These are phyloP conservation scores for Moesziomyces parantarcticus DNA, from an alignment of 1,284 basidiomycete species.

Conservation along the genomic window DNA sequence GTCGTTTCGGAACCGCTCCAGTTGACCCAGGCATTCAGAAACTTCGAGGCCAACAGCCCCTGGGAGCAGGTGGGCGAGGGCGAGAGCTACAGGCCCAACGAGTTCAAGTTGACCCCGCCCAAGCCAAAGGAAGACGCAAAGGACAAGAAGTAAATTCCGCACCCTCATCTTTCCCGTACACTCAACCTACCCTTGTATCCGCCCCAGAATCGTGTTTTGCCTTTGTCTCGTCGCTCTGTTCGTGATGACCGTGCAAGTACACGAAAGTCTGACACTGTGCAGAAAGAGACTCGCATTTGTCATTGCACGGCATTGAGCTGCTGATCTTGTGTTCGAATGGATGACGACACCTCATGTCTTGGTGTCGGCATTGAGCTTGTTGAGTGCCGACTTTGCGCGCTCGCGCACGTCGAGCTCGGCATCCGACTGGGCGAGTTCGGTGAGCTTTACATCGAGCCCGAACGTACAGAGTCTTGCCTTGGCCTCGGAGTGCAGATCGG, in stretches of 20 bases:
- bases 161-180: neutral
- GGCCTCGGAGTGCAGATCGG: constrained; percentile 22
- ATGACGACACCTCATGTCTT: constrained; percentile 2
- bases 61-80: constrained; percentile 98
- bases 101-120: constrained; percentile 69
- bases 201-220: neutral
- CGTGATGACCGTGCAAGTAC: neutral
- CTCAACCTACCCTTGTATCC: neutral
- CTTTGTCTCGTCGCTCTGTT: neutral
- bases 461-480: constrained; percentile 28
- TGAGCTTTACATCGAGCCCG: constrained; percentile 35
- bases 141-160: constrained; percentile 56
- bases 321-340: neutral
- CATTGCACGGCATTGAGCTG: neutral
- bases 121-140: constrained; percentile 68
- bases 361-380: constrained; percentile 21
- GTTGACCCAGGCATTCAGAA: constrained; percentile 96
- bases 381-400: constrained; percentile 35
- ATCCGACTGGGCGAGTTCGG: constrained; percentile 33
- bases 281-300: too few relatives aligned
- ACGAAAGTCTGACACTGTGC: too few relatives aligned
- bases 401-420: constrained; percentile 45
- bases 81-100: constrained; percentile 74
- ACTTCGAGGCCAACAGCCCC: constrained; percentile 82
- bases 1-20: constrained; percentile 98